Evolutionary conservation across 1,284 basidiomycete species (phyloP), one percentile per base, ranked within the genome.

Genomic region (Puccinia coronata): DNA sequence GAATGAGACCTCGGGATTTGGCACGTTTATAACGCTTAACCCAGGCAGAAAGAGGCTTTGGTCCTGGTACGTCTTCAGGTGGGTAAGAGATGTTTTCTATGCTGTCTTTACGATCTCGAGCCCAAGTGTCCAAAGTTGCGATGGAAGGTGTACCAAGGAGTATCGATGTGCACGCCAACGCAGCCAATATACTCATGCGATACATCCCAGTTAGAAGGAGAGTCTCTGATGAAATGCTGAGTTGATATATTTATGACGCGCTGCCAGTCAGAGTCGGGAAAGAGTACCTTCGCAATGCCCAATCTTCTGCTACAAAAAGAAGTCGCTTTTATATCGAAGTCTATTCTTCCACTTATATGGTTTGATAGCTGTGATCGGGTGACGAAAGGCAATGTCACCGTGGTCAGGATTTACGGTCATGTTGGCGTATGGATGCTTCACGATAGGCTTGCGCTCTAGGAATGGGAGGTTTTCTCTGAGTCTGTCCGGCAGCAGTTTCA

Each of bases 1-100:
- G 93, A 76, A 95, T 93, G 83, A 90, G 90, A 63, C 92, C 92
- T 11, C 90, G 89, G 23, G 87, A 84, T 59, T 91, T 88, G 43
- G 92, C 92, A 9, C 87, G 87, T 81, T 89, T 87, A 83, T 93
- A 88, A 11, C 92, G 91, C 85, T 90, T 88, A 47, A 89, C 86
- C 93, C 93, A 95, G 57, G 86, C 87, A 81, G 92, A 92, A 82
- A 92, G 88, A 20, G 85, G 82, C 36, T 85, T 84, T 59, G 78
- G 78, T 8, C 78, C 78, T 34, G 53, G 41, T 47, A 57, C 65
- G 57, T 80, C 78, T 72, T 71, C 69, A 31, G 49, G 67, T 31
- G 78, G 78, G 28, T 80, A 80, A 49, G 34, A 36, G 20, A 53
- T 23, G n/a, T 55, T 36, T 36, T 72, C 47, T 55, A 55, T 25